phyloP scores from a whole-genome alignment of 352 stramenopile species.

The Globisporangium uncinulatum region DNA sequence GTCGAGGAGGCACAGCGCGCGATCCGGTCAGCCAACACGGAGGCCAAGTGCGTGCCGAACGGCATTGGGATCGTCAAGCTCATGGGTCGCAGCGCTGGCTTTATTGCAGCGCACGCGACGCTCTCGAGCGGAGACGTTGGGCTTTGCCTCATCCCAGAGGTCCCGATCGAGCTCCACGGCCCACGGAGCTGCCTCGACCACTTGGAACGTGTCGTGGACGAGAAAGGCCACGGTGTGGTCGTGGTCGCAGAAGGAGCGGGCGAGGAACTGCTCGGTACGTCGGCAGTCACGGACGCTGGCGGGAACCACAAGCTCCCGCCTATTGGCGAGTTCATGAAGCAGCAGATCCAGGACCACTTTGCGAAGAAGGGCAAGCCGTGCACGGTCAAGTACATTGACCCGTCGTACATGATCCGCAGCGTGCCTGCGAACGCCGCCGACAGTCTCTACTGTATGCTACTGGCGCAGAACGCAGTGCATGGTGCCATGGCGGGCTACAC shows the following conservation, averaged over 20 bases:
- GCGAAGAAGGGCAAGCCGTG: slow-evolving; percentile 76
- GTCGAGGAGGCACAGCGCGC: slow-evolving; percentile 94
- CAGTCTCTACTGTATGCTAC: slow-evolving; percentile 95
- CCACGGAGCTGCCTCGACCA: slow-evolving; percentile 88
- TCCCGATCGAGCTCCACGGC: slow-evolving; percentile 94
- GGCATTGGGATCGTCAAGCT: slow-evolving; percentile 99
- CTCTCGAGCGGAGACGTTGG: slow-evolving; percentile 97
- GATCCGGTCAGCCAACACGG: slow-evolving; percentile 88
- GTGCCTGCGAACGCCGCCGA: slow-evolving; percentile 93
- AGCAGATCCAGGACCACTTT: slow-evolving; percentile 93
- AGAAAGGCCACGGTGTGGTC: slow-evolving; percentile 96
- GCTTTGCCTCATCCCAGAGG: slow-evolving; percentile 97
- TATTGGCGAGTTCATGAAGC: slow-evolving; percentile 97
- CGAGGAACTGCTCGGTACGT: slow-evolving; percentile 93
- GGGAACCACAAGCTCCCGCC: slow-evolving; percentile 95
- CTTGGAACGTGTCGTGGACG: slow-evolving; percentile 87
- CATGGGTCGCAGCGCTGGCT: slow-evolving; percentile 96
- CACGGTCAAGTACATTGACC: slow-evolving; percentile 98
- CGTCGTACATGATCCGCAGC: slow-evolving; percentile 95
- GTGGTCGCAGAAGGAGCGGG: slow-evolving; percentile 96
- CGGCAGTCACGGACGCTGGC: slow-evolving; percentile 86
- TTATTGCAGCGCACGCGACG: slow-evolving; percentile 96
- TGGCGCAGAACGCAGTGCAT: slow-evolving; percentile 96
- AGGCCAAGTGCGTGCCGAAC: slow-evolving; percentile 96
- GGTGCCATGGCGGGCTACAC: slow-evolving; percentile 1